Evolutionary conservation across 352 stramenopile genomes (phyloP).

Genomic region (Phytophthora brassicae): DNA sequence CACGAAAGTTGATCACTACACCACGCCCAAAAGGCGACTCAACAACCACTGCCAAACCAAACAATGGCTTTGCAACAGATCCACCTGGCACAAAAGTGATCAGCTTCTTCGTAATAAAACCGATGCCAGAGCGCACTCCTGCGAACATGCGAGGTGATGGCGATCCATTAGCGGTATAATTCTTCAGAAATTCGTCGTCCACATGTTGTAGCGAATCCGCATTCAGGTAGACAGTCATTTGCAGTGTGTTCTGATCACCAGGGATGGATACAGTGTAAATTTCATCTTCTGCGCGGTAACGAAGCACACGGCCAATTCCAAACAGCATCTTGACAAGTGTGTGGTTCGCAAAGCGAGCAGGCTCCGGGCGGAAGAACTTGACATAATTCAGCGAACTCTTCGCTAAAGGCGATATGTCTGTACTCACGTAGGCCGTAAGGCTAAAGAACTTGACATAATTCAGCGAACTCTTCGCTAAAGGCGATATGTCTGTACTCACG

Average conservation of each 20-base stretch:
- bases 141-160: conserved; percentile 71
- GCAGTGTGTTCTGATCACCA: conserved; percentile 39
- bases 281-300: conserved; percentile 67
- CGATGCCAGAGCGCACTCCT: conserved; percentile 67
- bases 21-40: conserved; percentile 78
- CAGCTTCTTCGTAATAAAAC: conserved; percentile 82
- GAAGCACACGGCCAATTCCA: conserved; percentile 62
- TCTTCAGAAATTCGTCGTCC: conserved; percentile 36
- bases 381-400: conserved; percentile 63
- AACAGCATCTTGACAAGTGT: conserved; percentile 78
- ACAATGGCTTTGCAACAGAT: conserved; percentile 50
- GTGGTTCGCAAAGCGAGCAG: conserved; percentile 44
- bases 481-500: conserved; percentile 40
- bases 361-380: conserved; percentile 47
- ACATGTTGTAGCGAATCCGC: conserved; percentile 49
- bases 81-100: conserved; percentile 68
- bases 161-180: conserved; percentile 22
- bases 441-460: conserved; percentile 67
- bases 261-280: conserved; percentile 69
- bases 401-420: conserved; percentile 36
- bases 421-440: conserved; percentile 40
- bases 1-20: conserved; percentile 67
- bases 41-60: conserved; percentile 54
- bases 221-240: conserved; percentile 49
- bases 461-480: conserved; percentile 43